Conservation (phyloP, 2,329 filamentous ascomycete genomes). For the Clathrospora elynae region DNA sequence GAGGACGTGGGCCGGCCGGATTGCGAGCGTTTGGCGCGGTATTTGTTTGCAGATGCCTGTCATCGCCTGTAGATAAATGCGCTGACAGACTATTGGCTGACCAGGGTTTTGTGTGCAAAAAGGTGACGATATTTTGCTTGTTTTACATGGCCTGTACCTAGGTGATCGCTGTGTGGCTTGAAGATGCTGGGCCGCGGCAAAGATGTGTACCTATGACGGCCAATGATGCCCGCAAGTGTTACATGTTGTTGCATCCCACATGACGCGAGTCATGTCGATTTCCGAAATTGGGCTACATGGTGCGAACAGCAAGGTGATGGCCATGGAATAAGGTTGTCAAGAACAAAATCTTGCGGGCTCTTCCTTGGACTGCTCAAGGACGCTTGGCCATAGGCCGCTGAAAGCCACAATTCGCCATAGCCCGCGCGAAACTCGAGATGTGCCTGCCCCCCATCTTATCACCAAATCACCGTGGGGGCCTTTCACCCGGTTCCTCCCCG, state of each 20-base stretch:
- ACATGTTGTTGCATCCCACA: slow-evolving; percentile 1
- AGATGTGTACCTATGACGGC: too few relatives aligned
- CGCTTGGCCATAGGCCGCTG: slow-evolving; percentile 13
- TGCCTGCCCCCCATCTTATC: slow-evolving; percentile 16
- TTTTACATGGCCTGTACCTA: not conserved
- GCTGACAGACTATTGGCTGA: slow-evolving; percentile 14
- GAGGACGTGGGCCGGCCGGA: too few relatives aligned
- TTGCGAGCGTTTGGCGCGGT: too few relatives aligned
- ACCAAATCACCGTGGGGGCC: slow-evolving; percentile 26
- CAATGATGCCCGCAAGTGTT: too few relatives aligned
- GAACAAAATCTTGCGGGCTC: slow-evolving; percentile 2
- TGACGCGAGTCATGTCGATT: slow-evolving; percentile 10
- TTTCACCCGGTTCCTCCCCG: slow-evolving; percentile 14
- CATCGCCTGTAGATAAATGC: slow-evolving; percentile 1
- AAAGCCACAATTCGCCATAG: slow-evolving; percentile 4
- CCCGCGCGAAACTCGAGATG: slow-evolving; percentile 10
- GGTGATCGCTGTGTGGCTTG: not conserved
- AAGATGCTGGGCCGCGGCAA: slow-evolving; percentile 2
- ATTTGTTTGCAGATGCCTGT: slow-evolving; percentile 7
- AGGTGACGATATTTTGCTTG: slow-evolving; percentile 7
- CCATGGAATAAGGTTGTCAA: too few relatives aligned
- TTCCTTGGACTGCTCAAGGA: not conserved
- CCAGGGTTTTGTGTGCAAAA: slow-evolving; percentile 7
- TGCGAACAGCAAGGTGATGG: not conserved
- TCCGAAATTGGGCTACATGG: slow-evolving; percentile 3